Base-by-base conservation (phyloP, 345 rosid species). In the Hevea brasiliensis region DNA sequence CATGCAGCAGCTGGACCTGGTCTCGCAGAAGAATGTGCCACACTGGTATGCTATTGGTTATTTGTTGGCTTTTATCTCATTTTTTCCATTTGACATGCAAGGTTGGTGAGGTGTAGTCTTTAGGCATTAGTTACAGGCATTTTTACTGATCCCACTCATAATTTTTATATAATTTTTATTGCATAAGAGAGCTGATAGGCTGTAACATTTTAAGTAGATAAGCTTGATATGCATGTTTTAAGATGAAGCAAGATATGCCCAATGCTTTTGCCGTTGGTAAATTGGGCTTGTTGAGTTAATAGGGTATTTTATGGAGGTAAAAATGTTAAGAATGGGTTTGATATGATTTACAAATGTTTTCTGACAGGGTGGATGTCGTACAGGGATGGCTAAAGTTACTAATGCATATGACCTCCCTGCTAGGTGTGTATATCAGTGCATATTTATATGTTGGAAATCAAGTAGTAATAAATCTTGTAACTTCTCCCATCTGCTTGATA, bases 341-440 rank as follows among this genome's bases (percentile, higher is more conserved):
- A 75, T 63, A 48, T 69, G 56, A 60, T 44, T 8, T 69, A 53
- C 51, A 55, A 64, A 75, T 83, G 29, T 77, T 79, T 75, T 75
- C 76, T 68, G 72, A 64, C 84, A 95, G 99, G 97, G 97, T 74
- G 99, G 98, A 68, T 93, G 98, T 86, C 84, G 98, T 67, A 96
- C 99, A 27, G 99, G 99, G 76, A 90, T 89, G 97, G 98, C 96
- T 0, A 96, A 93, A 85, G 88, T 88, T 82, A 96, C 99, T 65
- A 86, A 84, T 83, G 98, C 97, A 37, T 91, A 93, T 87, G 93
- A 93, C 81, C 93, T 96, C 81, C 99, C 99, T 41, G 90, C 94
- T 73, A 92, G 99, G 99, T 96, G 64, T 20, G 89, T 77, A 68
- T 68, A 45, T 51, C 51, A 57, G 47, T 40, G 21, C 24, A 24